A percentile compares a stretch with the other conserved stretches of the same genome.
Evolutionary conservation across 2,329 filamentous ascomycete species (phyloP).

Genomic region (Teratosphaeria viscida): DNA sequence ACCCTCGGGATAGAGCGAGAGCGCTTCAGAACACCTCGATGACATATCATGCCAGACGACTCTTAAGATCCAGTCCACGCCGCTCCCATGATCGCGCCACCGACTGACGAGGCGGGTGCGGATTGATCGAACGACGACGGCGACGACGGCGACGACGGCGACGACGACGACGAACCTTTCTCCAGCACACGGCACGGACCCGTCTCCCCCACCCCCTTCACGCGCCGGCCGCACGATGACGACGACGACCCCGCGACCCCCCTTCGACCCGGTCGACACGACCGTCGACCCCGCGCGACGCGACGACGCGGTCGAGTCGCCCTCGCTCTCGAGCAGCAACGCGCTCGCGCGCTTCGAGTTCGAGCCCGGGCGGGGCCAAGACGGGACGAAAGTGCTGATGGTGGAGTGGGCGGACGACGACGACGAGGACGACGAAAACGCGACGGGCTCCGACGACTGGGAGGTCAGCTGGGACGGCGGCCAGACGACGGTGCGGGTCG

Average conservation of each 20-base stretch:
- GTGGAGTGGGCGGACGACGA: constrained; percentile 72
- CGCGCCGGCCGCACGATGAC: constrained; percentile 1
- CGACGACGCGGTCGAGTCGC: constrained; percentile 28
- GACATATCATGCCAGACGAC: too few species aligned
- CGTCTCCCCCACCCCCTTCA: background rate
- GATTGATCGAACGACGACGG: background rate
- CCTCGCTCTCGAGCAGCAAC: constrained; percentile 39
- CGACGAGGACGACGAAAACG: too few species aligned
- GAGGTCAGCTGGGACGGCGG: constrained; percentile 75
- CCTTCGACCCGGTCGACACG: constrained; percentile 35
- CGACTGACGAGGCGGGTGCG: background rate
- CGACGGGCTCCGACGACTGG: constrained; percentile 50
- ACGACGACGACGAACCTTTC: background rate
- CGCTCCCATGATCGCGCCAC: background rate
- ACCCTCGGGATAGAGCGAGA: too few species aligned
- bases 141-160: too few species aligned
- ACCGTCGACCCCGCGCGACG: constrained; percentile 15
- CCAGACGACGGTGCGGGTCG: constrained; percentile 58
- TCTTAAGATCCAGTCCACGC: too few species aligned
- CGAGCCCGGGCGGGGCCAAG: constrained; percentile 56
- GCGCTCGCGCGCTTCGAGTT: constrained; percentile 83
- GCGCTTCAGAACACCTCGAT: too few species aligned
- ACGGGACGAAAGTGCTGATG: constrained; percentile 87
- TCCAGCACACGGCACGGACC: background rate
- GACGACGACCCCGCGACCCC: constrained; percentile 13